These are phyloP conservation scores for Globisporangium viniferum DNA, from an alignment of 352 stramenopile genomes.

Conservation along the genomic window DNA sequence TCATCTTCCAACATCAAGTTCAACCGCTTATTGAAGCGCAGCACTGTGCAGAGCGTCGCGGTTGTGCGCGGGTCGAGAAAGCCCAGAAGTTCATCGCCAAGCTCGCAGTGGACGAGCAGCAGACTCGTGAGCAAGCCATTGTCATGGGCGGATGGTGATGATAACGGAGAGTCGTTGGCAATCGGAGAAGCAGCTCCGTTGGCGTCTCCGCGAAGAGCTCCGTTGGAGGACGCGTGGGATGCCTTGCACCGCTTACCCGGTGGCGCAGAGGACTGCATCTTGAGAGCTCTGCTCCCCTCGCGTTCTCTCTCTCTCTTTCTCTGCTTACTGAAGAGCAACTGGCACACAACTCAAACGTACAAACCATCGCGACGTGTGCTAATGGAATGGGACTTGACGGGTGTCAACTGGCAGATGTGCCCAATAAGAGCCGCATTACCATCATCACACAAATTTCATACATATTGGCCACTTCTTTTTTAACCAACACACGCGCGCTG, in stretches of 20 bases:
- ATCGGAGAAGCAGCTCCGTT: not conserved
- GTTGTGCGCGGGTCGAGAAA: conserved; percentile 14
- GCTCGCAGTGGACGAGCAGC: conserved; percentile 8
- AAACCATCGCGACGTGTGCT: not conserved
- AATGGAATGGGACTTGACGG: not conserved
- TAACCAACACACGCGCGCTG: not conserved
- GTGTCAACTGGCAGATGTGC: not conserved
- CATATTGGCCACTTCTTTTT: not conserved
- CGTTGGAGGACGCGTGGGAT: not conserved
- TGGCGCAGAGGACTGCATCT: not conserved
- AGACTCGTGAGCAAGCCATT: not conserved
- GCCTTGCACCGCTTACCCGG: not conserved
- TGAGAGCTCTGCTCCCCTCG: not conserved
- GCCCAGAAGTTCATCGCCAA: conserved; percentile 13
- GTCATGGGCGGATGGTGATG: not conserved
- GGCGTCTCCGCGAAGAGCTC: not conserved
- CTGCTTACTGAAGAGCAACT: not conserved
- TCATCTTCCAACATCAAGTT: conserved; percentile 6
- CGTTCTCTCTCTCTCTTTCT: not conserved
- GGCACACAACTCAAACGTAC: not conserved
- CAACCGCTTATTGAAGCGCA: conserved; percentile 1
- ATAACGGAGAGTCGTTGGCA: not conserved
- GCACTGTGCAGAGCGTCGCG: not conserved
- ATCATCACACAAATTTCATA: not conserved
- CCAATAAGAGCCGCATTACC: not conserved